Base-by-base conservation (phyloP, 208 protist genomes). In the Leishmania tarentolae region DNA sequence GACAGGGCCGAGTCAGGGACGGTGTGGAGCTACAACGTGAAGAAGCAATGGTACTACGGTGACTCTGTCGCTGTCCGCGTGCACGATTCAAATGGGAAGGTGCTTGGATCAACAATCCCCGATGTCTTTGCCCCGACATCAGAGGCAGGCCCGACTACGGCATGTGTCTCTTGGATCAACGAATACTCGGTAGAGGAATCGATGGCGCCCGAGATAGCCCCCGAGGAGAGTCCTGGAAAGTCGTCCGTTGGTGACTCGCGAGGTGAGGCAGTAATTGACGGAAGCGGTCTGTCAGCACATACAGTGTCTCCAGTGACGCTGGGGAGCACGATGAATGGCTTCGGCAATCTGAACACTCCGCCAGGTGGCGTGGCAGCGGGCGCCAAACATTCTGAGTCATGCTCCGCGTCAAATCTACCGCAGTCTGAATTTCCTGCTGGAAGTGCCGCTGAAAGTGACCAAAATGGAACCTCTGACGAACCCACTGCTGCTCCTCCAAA, bases 71-170 rank as follows among this genome's bases (percentile, higher is more conserved):
- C 89, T 44, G 83, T 92, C 42, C 87, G 91, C 40, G 82, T 94
- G 63, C 79, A 80, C 17, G 85, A 83, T 61, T 80, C 46, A 46
- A 81, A 81, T n/a, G 81, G 78, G 59, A 68, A 31, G 21, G 85
- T 83, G 24, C 83, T 94, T 28, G 91, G 91, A 17, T 91, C 87
- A 0, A 91, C 88, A 17, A 87, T 92, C 63, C 91, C 91, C 15
- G 66, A 81, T 44, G 35, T 47, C 5, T 83, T 92, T 63, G 50
- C 24, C 8, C 40, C 72, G 35, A 24, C 53, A 28, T 61, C 82
- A 24, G 73, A 83, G n/a, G 63, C 72, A 28, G 73, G 66, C n/a
- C 44, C 59, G 8, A 53, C 63, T 35, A 57, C 57, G 44, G 81
- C 86, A 78, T 87, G 89, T 66, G 87, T 83, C 52, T 85, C 79